Evolutionary conservation across 176 grass and related monocot genomes (phyloP).

Genomic region (Zea luxurians): DNA sequence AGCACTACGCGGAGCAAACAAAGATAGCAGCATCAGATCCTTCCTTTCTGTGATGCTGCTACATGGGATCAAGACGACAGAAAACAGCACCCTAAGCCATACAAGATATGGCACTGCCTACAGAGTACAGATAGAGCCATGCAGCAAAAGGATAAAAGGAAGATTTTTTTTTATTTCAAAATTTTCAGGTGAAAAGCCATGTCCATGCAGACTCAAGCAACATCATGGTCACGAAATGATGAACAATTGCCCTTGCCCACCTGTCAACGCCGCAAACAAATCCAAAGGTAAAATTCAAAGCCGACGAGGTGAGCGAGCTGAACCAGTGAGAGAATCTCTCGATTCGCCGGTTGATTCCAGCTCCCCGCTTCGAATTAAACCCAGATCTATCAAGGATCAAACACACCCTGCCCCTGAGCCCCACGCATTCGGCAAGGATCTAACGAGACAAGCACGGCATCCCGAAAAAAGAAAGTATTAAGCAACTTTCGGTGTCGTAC

Average conservation of each 20-base stretch:
- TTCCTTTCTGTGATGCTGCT: neutral
- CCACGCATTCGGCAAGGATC: conserved; percentile 36
- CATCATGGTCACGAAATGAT: neutral
- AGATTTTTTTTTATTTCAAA: neutral
- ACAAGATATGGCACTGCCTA: neutral
- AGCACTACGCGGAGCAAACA: conserved; percentile 28
- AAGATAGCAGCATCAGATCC: conserved; percentile 32
- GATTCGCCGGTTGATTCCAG: neutral
- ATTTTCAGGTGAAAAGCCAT: neutral
- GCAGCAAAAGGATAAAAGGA: neutral
- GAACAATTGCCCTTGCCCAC: neutral
- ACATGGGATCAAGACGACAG: conserved; percentile 35
- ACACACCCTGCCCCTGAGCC: neutral
- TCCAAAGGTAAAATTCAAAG: conserved; percentile 18
- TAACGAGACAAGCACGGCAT: conserved; percentile 26
- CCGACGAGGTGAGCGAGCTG: neutral
- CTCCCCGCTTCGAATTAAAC: neutral
- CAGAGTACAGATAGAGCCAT: neutral
- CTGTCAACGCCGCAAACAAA: neutral
- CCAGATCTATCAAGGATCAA: conserved; percentile 36
- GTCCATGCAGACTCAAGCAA: neutral
- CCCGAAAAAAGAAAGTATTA: conserved; percentile 17
- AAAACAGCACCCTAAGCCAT: conserved; percentile 10
- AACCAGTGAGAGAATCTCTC: neutral
- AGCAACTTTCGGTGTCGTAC: neutral